A percentile compares a stretch with the other conserved stretches of the same genome.
Conservation (phyloP, 2,329 filamentous ascomycete species). For the Fusarium protoensiforme region DNA sequence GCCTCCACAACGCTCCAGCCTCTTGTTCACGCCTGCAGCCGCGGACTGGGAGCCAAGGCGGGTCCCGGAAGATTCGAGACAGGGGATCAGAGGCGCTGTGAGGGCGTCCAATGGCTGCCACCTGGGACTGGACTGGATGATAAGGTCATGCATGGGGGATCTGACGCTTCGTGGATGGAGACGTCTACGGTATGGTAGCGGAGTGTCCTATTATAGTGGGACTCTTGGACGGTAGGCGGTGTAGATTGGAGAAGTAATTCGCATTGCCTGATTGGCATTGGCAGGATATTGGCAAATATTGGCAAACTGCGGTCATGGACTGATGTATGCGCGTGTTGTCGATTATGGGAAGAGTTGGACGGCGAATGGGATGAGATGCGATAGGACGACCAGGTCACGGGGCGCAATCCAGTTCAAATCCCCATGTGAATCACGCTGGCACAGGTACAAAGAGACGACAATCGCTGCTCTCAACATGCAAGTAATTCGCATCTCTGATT, state of each 20-base stretch:
- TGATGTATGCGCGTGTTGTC: neutral
- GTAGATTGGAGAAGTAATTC: slow-evolving; percentile 23
- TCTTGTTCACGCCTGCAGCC: slow-evolving; percentile 12
- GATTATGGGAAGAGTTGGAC: neutral
- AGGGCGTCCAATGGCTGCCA: slow-evolving; percentile 24
- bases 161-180: slow-evolving; percentile 37
- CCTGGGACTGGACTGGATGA: slow-evolving; percentile 32
- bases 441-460: neutral
- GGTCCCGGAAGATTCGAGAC: slow-evolving; percentile 21
- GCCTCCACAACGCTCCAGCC: slow-evolving; percentile 19
- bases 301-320: neutral
- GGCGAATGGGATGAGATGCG: neutral
- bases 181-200: slow-evolving; percentile 22
- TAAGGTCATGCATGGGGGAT: slow-evolving; percentile 45
- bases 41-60: neutral
- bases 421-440: neutral
- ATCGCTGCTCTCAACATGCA: neutral
- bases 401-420: neutral
- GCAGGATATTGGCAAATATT: neutral
- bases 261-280: neutral
- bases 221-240: slow-evolving; percentile 20
- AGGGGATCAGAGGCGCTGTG: slow-evolving; percentile 12
- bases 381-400: neutral
- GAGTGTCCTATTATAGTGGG: slow-evolving; percentile 36
- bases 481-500: neutral